These are phyloP conservation scores for Sporobolomyces phaffii DNA, from an alignment of 768 basidiomycete species.

Conservation along the genomic window DNA sequence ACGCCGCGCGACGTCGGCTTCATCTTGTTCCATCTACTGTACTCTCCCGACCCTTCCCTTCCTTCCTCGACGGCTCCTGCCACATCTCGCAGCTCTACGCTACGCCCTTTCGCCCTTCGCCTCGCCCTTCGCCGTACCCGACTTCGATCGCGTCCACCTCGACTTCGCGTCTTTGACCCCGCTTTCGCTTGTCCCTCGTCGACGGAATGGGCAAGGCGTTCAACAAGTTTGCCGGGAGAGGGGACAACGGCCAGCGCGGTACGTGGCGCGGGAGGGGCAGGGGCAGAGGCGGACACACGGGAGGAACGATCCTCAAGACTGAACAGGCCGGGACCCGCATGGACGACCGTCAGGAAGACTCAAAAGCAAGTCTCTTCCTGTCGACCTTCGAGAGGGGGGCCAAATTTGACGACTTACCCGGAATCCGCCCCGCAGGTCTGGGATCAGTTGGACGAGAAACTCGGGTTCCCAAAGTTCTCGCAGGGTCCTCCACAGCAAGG, in stretches of 20 bases:
- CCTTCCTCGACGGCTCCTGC: no score
- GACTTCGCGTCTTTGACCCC: no score
- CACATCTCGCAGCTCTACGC: no score
- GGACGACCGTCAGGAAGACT: conserved; percentile 27
- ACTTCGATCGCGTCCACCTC: no score
- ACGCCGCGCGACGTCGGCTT: no score
- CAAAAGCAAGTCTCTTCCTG: conserved; percentile 20
- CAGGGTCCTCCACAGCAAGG: conserved; percentile 74
- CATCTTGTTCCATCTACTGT: no score
- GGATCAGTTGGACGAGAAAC: conserved; percentile 88
- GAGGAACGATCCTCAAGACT: conserved; percentile 38
- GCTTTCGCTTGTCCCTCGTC: no score
- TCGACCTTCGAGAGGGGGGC: no score
- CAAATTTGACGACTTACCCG: no score
- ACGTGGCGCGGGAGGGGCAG: conserved; percentile 17
- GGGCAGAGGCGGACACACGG: conserved; percentile 38
- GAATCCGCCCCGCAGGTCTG: conserved; percentile 6
- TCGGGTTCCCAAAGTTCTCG: conserved; percentile 76
- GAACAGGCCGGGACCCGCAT: conserved; percentile 25
- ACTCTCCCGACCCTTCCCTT: no score
- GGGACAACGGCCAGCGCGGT: neutral
- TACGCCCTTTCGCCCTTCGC: no score
- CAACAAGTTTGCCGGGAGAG: conserved; percentile 32
- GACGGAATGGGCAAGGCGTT: conserved; percentile 26
- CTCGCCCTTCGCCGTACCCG: no score